Base-by-base conservation (phyloP, 2,329 filamentous ascomycete species). In the Magnaporthiopsis rhizophila region DNA sequence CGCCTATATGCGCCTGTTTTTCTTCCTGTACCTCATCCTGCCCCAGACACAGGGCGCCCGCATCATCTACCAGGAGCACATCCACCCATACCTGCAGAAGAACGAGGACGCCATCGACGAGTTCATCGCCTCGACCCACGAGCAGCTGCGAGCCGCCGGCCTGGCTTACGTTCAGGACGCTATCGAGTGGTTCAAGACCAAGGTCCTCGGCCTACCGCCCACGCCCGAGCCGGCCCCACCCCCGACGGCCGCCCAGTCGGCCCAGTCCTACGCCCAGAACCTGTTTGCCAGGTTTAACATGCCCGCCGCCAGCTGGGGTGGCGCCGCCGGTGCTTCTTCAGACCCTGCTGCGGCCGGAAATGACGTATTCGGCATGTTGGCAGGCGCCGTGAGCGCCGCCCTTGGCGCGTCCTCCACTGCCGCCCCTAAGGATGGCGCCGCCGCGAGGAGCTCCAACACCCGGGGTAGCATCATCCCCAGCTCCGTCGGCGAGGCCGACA, bases 31-130 rank as follows among this genome's bases (percentile, higher is more conserved):
- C 80, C 90, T 99, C 67, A 92, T 98, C 72, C 86, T 97, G n/a
- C 95, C 94, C 0, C 94, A 96, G 76, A 95, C 92, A n/a, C 94
- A 97, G 74, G 95, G 95, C 74, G 92, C 93, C 65, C 89, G 90
- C 66, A 79, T 89, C 71, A 81, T 98, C 68, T 99, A 98, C 80
- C 86, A 92, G 72, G 83, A 87, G 67, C 87, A 95, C 75, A 82
- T 98, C 66, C 89, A 96, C 75, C 94, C 94, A 0, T 97, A 94
- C 79, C 87, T 99, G 62, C 82, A 87, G 71, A 84, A 92, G 66
- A 94, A 99, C 76, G 95, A 98, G 77, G 76, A 82, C 58, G 86
- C 91, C 69, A 98, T 99, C 76, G 95, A 99, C 73, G 86, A 91
- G 67, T 89, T 97, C 73, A 97, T 98, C 75, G 88, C 88, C 68